Base-by-base conservation (phyloP, 306 rosid genomes). In the Casuarina cunninghamiana region DNA sequence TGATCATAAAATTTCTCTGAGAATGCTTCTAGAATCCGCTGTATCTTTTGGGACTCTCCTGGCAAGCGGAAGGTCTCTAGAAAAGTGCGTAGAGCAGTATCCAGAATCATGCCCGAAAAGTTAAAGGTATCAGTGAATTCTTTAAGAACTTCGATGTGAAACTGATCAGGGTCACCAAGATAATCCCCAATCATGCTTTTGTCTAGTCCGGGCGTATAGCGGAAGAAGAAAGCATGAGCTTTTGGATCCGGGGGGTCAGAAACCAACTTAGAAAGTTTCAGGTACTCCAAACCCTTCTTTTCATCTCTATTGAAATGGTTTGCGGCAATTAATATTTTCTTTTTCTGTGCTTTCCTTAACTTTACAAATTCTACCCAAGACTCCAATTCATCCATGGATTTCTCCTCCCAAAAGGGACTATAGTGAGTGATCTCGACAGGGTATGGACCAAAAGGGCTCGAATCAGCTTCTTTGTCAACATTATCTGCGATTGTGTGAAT, bases 31-130 rank as follows among this genome's bases (percentile, higher is more conserved):
- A 95, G 87, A 44, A 95, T 74, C 15, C 99, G 80, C 26, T 91
- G 93, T 86, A 95, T 95, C 92, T 95, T 95, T 73, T 95, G 99
- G 10, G 99, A 88, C 83, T 93, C 97, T 13, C 97, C 97, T 0
- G 99, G 99, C 72, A 95, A 79, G 41, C 90, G 66, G 54, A 93
- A 95, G 45, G 94, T 83, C 70, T 91, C 99, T 3, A 93, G 88
- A 81, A 82, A 95, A 73, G 91, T 91, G 58, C 97, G 82, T 8
- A 95, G 83, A 63, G 90, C 99, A 49, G 84, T 78, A 87, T 95
- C 97, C 71, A 95, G 94, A 82, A 70, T 69, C 99, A 95, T 93
- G 71, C 96, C 96, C 13, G 83, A 41, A 81, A 95, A 91, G 46
- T 87, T 75, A 75, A 95, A 93, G 10, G 91, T 86, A 26, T 77